phyloP scores from a whole-genome alignment of 1,284 basidiomycete genomes.

The Trametes versicolor region DNA sequence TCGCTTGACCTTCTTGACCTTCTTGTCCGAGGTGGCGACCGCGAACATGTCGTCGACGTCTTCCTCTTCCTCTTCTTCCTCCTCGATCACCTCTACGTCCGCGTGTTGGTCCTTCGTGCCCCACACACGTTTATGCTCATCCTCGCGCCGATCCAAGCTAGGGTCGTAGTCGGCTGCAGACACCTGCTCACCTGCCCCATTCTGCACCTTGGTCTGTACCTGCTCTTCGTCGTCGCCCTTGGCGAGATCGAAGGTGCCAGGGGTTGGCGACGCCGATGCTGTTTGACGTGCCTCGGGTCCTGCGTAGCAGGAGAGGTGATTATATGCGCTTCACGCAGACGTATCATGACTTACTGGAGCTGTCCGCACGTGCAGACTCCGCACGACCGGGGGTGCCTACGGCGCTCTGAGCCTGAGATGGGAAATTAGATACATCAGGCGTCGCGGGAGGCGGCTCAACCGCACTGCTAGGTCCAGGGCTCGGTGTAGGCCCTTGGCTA shows the following conservation, averaged over 20 bases:
- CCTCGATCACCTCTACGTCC: constrained; percentile 66
- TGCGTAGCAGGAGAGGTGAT: neutral
- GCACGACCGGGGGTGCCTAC: constrained; percentile 47
- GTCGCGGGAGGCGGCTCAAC: constrained; percentile 70
- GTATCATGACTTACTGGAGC: constrained; percentile 23
- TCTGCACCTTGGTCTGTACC: constrained; percentile 52
- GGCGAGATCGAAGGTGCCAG: constrained; percentile 65
- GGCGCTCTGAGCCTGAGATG: constrained; percentile 62
- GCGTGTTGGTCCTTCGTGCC: constrained; percentile 53
- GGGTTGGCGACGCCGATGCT: constrained; percentile 62
- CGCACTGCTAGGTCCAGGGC: constrained; percentile 75
- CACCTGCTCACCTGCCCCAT: constrained; percentile 71
- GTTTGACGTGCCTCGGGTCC: constrained; percentile 59
- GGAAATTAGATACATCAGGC: constrained; percentile 67
- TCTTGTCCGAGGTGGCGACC: constrained; percentile 63
- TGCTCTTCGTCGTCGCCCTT: constrained; percentile 66
- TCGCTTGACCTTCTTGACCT: constrained; percentile 68
- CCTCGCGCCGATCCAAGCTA: constrained; percentile 83
- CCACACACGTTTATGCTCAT: constrained; percentile 75
- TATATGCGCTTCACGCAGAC: neutral
- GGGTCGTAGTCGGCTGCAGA: constrained; percentile 96
- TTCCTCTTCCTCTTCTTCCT: constrained; percentile 67
- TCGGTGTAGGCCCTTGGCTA: constrained; percentile 55
- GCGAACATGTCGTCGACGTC: constrained; percentile 94
- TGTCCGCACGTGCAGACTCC: constrained; percentile 25